Evolutionary conservation across 2,329 filamentous ascomycete genomes (phyloP).

Genomic region (Talaromyces marneffei): DNA sequence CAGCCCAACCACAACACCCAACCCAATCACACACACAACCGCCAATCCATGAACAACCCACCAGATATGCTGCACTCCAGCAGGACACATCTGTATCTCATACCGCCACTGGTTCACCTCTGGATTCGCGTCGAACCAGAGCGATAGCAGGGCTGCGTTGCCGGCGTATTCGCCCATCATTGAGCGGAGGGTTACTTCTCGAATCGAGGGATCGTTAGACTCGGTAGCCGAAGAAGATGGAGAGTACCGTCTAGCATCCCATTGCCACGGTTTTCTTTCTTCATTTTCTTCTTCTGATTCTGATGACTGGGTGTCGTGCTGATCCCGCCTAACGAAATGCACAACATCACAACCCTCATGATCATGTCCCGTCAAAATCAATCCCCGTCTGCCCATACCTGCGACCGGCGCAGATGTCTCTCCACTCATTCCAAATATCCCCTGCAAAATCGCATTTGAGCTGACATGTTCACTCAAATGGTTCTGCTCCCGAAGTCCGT

Average conservation of each 20-base stretch:
- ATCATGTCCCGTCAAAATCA: conserved; percentile 90
- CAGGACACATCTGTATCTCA: conserved; percentile 69
- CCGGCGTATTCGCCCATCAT: conserved; percentile 99
- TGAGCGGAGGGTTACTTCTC: conserved; percentile 88
- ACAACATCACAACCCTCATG: conserved; percentile 89
- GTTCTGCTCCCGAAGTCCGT: conserved; percentile 75
- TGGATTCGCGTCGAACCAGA: conserved; percentile 72
- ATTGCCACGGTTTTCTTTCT: conserved; percentile 22
- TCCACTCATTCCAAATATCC: conserved; percentile 71
- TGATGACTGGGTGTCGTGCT: conserved; percentile 17
- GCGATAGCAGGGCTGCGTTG: conserved; percentile 78
- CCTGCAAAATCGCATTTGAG: conserved; percentile 66
- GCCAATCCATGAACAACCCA: conserved; percentile 80
- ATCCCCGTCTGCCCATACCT: conserved; percentile 64
- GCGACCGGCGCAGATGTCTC: conserved; percentile 51
- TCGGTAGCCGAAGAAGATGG: not conserved
- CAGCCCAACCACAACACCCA: conserved; percentile 10
- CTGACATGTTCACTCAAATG: conserved; percentile 70
- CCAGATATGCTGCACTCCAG: conserved; percentile 89
- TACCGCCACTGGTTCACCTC: conserved; percentile 67
- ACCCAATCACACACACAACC: conserved; percentile 42
- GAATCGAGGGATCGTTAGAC: conserved; percentile 45
- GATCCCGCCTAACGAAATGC: conserved; percentile 65
- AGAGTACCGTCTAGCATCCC: conserved; percentile 32
- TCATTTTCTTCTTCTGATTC: conserved; percentile 8